These are phyloP conservation scores for Carex myosuroides DNA, from an alignment of 176 grass and related monocot genomes.

Conservation along the genomic window DNA sequence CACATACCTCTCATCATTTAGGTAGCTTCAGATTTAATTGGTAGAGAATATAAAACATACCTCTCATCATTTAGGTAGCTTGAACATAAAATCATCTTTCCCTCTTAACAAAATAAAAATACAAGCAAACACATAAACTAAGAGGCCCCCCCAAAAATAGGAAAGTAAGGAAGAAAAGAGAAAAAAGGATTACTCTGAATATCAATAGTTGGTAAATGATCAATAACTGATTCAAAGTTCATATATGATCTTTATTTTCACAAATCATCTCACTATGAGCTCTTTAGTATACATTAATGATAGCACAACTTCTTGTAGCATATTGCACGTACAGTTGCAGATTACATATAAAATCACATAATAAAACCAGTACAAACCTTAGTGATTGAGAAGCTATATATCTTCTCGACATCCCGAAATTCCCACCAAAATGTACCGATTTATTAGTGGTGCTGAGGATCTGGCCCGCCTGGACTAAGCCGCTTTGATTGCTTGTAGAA, in stretches of 20 bases:
- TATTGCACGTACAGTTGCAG: neutral
- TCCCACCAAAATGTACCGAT: neutral
- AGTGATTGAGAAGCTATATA: neutral
- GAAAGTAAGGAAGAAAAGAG: neutral
- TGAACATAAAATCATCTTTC: neutral
- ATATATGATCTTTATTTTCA: neutral
- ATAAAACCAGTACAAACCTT: neutral
- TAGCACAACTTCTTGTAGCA: neutral
- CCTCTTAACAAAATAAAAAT: neutral
- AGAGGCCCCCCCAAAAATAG: neutral
- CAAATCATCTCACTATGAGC: neutral
- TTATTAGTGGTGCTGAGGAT: constrained; percentile 75
- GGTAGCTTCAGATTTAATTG: neutral
- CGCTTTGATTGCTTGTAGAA: constrained; percentile 39
- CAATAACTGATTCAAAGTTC: neutral
- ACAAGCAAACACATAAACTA: neutral
- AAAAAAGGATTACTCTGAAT: neutral
- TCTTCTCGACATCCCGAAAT: neutral
- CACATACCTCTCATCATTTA: neutral
- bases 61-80: neutral
- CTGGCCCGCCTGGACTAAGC: constrained; percentile 50
- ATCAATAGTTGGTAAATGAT: neutral
- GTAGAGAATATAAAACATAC: neutral
- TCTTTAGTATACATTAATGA: neutral
- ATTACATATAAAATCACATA: neutral